These are phyloP conservation scores for Posidonia australis DNA, from an alignment of 106 monocot species.

Conservation along the genomic window DNA sequence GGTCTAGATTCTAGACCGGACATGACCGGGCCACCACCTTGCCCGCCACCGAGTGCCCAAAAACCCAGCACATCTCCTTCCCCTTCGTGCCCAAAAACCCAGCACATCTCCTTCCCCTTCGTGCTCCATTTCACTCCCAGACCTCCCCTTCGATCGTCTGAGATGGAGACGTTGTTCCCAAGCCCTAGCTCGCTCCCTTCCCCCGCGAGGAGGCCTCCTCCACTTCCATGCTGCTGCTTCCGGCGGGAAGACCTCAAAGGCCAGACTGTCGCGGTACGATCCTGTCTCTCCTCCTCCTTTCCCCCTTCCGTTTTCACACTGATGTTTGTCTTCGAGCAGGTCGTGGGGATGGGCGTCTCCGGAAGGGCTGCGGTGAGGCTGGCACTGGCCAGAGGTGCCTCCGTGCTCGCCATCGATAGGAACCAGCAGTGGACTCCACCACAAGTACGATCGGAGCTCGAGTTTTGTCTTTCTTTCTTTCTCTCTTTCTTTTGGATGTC, in stretches of 20 bases:
- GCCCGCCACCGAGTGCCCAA: no score
- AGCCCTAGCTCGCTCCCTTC: background rate
- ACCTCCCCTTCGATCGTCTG: no score
- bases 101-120: no score
- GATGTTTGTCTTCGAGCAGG: constrained; percentile 4
- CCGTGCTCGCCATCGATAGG: constrained; percentile 36
- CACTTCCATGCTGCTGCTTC: background rate
- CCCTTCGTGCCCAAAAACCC: no score
- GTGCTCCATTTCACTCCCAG: no score
- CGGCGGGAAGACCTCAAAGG: constrained; percentile 1
- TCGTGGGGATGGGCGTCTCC: constrained; percentile 36
- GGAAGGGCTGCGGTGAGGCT: constrained; percentile 37
- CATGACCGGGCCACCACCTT: no score
- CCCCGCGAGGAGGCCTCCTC: background rate
- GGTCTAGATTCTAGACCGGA: no score
- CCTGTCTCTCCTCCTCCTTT: background rate
- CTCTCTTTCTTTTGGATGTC: no score
- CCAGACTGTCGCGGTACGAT: constrained; percentile 8
- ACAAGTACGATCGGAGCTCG: constrained; percentile 19
- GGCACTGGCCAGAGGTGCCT: constrained; percentile 43
- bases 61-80: no score
- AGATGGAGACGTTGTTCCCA: no score
- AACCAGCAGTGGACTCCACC: constrained; percentile 28
- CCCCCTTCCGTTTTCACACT: background rate
- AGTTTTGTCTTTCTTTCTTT: background rate